A percentile compares a stretch with the other conserved stretches of the same genome.
Conservation (phyloP, 495 filamentous ascomycete genomes). For the Tuber magnatum region DNA sequence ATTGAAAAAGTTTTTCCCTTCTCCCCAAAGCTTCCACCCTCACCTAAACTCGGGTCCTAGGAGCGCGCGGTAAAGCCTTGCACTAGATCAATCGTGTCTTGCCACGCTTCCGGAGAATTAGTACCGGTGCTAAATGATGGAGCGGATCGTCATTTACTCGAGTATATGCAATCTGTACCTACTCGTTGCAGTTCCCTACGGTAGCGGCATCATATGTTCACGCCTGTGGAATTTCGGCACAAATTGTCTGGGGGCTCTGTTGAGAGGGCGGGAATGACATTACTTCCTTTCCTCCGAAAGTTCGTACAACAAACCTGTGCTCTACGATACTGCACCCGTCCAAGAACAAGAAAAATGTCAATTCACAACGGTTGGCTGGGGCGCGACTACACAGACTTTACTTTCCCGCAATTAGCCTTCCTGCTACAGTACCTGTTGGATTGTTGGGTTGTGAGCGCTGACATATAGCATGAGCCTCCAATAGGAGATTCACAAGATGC, state of each 20-base stretch:
- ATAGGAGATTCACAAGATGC: not conserved
- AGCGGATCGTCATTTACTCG: not conserved
- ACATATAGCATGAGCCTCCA: not conserved
- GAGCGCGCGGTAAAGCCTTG: not conserved
- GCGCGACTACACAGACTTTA: not conserved
- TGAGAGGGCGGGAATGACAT: not conserved
- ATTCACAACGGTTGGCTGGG: not conserved
- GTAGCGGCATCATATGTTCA: not conserved
- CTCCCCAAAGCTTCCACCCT: no score
- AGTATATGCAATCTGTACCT: not conserved
- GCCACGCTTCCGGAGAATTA: not conserved
- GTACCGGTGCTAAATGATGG: not conserved
- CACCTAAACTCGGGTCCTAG: not conserved
- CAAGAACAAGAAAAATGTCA: not conserved
- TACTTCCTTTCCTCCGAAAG: not conserved
- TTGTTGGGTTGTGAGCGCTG: not conserved
- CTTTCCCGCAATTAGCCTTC: not conserved
- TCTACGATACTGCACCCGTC: not conserved
- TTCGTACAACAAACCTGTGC: not conserved
- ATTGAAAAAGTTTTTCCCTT: not conserved
- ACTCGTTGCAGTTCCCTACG: not conserved
- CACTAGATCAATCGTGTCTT: not conserved
- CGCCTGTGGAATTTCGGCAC: not conserved
- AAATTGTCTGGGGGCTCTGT: not conserved
- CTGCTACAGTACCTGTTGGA: not conserved